Percentiles rank a stretch among this genome's conserved stretches.
phyloP scores from a whole-genome alignment of 148 eudicot species.

The Vaccinium vitisidaea region DNA sequence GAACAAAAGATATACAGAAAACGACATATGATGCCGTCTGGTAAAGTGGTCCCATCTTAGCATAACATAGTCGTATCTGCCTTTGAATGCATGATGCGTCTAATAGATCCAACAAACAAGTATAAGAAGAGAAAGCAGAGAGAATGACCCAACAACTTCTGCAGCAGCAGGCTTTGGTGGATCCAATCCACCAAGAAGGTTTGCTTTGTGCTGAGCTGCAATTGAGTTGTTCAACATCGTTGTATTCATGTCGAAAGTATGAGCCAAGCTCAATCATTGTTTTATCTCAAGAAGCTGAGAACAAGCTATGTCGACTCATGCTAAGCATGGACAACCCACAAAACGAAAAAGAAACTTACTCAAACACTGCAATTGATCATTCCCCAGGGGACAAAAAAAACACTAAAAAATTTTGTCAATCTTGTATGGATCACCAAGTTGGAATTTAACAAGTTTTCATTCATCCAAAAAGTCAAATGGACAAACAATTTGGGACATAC shows the following conservation, averaged over 20 bases:
- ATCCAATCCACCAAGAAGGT: not conserved
- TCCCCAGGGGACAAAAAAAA: not conserved
- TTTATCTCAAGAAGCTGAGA: not conserved
- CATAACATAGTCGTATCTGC: not conserved
- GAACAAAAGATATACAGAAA: not conserved
- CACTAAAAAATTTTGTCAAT: not conserved
- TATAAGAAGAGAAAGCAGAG: not conserved
- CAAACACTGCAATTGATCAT: not conserved
- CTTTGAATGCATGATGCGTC: not conserved
- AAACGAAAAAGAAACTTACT: not conserved
- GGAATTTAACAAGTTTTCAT: not conserved
- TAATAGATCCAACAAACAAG: not conserved
- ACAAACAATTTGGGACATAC: too few relatives aligned
- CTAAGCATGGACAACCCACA: not conserved
- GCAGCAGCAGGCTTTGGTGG: not conserved
- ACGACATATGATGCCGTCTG: not conserved
- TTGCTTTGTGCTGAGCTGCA: not conserved
- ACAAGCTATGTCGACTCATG: not conserved
- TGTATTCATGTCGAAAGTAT: not conserved
- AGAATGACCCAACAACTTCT: not conserved
- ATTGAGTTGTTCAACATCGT: not conserved
- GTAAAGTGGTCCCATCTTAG: not conserved
- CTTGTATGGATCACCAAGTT: not conserved
- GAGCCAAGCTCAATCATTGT: not conserved
- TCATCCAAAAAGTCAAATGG: too few relatives aligned